Percentiles rank a stretch among this genome's conserved stretches.
phyloP scores from a whole-genome alignment of 2,329 filamentous ascomycete species.

The Calonectria pteridis region DNA sequence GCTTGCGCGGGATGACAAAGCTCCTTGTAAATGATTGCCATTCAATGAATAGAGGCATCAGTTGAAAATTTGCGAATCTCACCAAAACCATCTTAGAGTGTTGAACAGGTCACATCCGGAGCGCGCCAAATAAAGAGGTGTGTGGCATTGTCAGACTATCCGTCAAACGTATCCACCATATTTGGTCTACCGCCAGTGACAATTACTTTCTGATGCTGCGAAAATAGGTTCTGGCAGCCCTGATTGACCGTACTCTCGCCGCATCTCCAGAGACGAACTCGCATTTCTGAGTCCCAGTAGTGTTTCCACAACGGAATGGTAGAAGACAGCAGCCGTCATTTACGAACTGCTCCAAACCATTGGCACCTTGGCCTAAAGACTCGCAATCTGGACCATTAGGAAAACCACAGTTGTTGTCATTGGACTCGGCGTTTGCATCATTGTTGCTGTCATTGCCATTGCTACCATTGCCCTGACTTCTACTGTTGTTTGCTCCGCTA shows the following conservation, averaged over 20 bases:
- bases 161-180: background rate
- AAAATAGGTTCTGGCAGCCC: background rate
- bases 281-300: conserved; percentile 10
- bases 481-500: background rate
- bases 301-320: conserved; percentile 17
- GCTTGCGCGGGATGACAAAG: background rate
- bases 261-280: background rate
- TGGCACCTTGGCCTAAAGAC: conserved; percentile 11
- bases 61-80: background rate
- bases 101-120: background rate
- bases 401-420: conserved; percentile 7
- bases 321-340: conserved; percentile 22
- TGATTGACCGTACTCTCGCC: background rate
- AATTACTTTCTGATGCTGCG: background rate
- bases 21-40: background rate
- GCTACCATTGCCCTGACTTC: background rate
- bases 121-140: background rate
- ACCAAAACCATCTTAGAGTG: background rate
- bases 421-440: background rate
- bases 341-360: conserved; percentile 17
- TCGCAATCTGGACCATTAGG: conserved; percentile 13
- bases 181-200: too few species aligned
- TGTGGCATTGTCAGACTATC: background rate
- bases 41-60: background rate
- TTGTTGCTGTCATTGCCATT: background rate